Evolutionary conservation across 208 protist species (phyloP).

Genomic region (Wallacemonas rigidus): DNA sequence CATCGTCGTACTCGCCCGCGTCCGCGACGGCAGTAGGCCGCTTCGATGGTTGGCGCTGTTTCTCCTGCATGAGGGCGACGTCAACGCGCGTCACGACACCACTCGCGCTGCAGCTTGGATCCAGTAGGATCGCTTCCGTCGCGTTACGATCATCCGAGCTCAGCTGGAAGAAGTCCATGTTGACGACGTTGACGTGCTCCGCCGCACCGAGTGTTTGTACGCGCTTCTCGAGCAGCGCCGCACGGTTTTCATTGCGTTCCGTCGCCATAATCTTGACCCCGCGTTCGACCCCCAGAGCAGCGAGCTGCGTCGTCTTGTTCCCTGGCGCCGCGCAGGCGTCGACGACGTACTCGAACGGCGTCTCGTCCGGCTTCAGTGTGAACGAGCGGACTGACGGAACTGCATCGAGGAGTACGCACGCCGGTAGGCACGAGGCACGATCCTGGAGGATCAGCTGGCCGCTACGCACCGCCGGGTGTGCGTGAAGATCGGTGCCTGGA

Average conservation of each 20-base stretch:
- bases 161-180: conserved; percentile 89
- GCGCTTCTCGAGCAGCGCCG: conserved; percentile 62
- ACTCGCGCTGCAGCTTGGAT: conserved; percentile 91
- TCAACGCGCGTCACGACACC: conserved; percentile 90
- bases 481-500: conserved; percentile 83
- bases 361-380: conserved; percentile 1
- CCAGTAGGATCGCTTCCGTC: conserved; percentile 88
- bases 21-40: background rate
- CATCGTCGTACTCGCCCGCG: conserved; percentile 6
- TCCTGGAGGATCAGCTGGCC: conserved; percentile 91
- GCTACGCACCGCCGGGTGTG: conserved; percentile 80
- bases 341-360: conserved; percentile 80
- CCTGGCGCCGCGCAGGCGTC: conserved; percentile 92
- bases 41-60: background rate
- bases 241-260: conserved; percentile 80
- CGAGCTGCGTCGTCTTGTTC: conserved; percentile 92
- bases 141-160: conserved; percentile 67
- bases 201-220: conserved; percentile 68
- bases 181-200: conserved; percentile 76
- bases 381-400: conserved; percentile 34
- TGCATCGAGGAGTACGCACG: conserved; percentile 81
- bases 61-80: conserved; percentile 59
- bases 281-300: conserved; percentile 60
- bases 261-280: conserved; percentile 84
- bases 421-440: conserved; percentile 90